Percentiles rank a stretch among this genome's conserved stretches.
phyloP scores from a whole-genome alignment of 208 protist species.

The Angomonas desouzai region DNA sequence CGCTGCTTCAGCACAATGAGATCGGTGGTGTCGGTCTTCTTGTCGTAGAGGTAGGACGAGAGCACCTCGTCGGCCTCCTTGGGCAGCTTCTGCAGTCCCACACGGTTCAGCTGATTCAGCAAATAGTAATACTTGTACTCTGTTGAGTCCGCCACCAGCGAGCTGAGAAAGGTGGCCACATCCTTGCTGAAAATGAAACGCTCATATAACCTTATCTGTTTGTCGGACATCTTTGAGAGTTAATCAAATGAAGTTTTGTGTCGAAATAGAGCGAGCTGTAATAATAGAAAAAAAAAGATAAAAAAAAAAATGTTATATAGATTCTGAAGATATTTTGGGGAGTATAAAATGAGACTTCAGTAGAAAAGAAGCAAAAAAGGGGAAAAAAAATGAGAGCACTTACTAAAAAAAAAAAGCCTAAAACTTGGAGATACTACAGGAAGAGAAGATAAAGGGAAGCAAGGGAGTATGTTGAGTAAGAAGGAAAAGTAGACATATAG shows the following conservation, averaged over 20 bases:
- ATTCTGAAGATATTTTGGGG: no score
- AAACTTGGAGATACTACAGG: not conserved
- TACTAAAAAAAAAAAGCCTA: not conserved
- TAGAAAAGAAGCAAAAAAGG: not conserved
- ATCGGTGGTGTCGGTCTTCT: not conserved
- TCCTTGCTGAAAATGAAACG: constrained; percentile 8
- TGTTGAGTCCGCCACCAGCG: constrained; percentile 1
- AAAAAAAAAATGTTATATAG: no score
- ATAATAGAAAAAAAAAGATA: no score
- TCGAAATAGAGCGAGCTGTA: no score
- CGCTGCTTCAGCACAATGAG: constrained; percentile 4
- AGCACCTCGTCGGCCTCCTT: not conserved
- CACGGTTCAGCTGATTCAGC: constrained; percentile 2
- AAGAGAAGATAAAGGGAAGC: not conserved
- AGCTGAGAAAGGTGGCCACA: not conserved
- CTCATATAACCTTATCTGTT: constrained; percentile 15
- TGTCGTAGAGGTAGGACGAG: not conserved
- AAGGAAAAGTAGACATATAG: not conserved
- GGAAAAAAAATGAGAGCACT: not conserved
- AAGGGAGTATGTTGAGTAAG: not conserved
- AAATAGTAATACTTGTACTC: not conserved
- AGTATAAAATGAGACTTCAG: no score
- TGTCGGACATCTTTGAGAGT: constrained; percentile 26
- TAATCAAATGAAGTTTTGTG: no score
- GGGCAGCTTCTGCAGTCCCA: not conserved